Conservation (phyloP, 1,284 basidiomycete species). For the Cystobasidium pallidum region DNA sequence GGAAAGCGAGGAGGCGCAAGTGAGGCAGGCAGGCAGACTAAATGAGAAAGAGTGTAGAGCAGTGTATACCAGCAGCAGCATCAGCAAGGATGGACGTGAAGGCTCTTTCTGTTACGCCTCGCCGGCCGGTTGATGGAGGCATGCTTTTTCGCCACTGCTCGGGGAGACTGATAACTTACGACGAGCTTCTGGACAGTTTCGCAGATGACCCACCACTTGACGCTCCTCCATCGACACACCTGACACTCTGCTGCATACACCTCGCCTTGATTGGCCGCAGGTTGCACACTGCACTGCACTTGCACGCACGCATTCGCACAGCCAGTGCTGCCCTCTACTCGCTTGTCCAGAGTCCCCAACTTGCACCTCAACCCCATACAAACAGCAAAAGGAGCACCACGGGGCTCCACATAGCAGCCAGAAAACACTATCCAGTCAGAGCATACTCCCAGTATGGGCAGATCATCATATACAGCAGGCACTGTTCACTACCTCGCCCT, state of each 20-base stretch:
- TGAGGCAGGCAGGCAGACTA: background rate
- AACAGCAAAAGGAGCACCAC: slow-evolving; percentile 3
- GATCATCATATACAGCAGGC: slow-evolving; percentile 20
- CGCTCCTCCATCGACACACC: background rate
- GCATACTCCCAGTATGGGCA: slow-evolving; percentile 21
- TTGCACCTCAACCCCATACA: background rate
- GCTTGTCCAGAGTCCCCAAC: background rate
- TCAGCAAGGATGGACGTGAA: no score
- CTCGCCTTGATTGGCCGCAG: slow-evolving; percentile 29
- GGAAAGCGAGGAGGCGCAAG: slow-evolving; percentile 34
- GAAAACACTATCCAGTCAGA: background rate
- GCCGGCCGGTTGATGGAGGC: no score
- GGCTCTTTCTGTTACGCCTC: no score
- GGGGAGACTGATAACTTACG: no score
- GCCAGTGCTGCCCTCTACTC: slow-evolving; percentile 1
- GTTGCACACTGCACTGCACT: background rate
- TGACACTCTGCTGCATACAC: background rate
- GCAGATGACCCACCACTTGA: background rate
- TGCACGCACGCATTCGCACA: background rate
- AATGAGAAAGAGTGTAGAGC: background rate
- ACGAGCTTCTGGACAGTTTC: no score
- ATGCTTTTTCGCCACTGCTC: no score
- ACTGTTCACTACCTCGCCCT: slow-evolving; percentile 9
- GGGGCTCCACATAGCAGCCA: background rate
- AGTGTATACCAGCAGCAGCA: no score